Conservation (phyloP, 2,329 filamentous ascomycete genomes). For the Ambrosiella beaveri region DNA sequence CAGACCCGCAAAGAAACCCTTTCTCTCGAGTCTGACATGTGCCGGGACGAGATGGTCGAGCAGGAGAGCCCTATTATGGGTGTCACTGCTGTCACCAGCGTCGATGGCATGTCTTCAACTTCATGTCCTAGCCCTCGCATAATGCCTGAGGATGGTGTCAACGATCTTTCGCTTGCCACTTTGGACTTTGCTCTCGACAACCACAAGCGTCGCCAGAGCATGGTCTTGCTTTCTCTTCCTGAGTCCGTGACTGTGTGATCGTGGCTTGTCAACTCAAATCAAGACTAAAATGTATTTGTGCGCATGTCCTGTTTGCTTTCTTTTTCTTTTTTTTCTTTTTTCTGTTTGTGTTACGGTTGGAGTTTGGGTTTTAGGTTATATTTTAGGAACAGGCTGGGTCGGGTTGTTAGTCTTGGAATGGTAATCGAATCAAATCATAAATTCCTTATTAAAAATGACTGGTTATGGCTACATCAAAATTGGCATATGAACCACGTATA, state of each 20-base stretch:
- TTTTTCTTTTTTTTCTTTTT: too few species aligned
- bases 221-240: slow-evolving; percentile 4
- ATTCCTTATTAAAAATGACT: too few species aligned
- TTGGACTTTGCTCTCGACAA: background rate
- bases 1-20: slow-evolving; percentile 4
- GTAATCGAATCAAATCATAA: too few species aligned
- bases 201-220: slow-evolving; percentile 11
- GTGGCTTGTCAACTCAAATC: too few species aligned
- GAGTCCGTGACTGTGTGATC: background rate
- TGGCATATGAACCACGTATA: too few species aligned
- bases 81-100: background rate
- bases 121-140: slow-evolving; percentile 11
- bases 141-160: background rate
- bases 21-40: slow-evolving; percentile 8
- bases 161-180: background rate
- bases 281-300: too few species aligned
- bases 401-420: too few species aligned
- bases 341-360: too few species aligned
- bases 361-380: too few species aligned
- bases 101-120: background rate
- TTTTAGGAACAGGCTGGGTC: too few species aligned
- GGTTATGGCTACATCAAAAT: too few species aligned
- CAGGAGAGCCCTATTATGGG: background rate
- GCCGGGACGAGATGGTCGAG: slow-evolving; percentile 4
- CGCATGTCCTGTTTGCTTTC: too few species aligned